A percentile compares a stretch with the other conserved stretches of the same genome.
Evolutionary conservation across 2,329 filamentous ascomycete species (phyloP).

Genomic region (Trichoderma atroviride): DNA sequence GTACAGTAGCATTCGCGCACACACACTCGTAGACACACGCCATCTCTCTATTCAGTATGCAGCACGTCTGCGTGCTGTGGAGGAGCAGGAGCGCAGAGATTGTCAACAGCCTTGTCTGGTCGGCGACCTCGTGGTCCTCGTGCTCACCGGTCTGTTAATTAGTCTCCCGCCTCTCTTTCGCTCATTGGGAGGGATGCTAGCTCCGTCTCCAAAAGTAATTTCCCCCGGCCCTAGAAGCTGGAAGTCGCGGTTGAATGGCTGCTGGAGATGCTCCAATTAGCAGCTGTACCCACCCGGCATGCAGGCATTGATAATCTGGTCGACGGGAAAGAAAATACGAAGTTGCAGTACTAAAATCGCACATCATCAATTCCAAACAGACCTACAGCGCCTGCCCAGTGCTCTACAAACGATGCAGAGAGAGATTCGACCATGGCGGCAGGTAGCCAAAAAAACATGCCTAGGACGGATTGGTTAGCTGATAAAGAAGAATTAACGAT

Average conservation of each 20-base stretch:
- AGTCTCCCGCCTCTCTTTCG: neutral
- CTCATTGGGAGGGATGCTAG: neutral
- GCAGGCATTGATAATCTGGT: constrained; percentile 7
- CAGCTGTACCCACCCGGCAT: constrained; percentile 2
- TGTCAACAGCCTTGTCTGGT: constrained; percentile 9
- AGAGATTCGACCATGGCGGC: neutral
- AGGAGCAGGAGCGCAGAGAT: neutral
- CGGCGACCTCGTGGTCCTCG: constrained; percentile 14
- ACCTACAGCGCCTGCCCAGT: neutral
- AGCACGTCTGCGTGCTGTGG: neutral
- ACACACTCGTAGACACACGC: neutral
- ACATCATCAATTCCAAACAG: neutral
- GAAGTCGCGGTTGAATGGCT: constrained; percentile 5
- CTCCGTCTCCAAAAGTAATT: constrained; percentile 6
- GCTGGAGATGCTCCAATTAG: constrained; percentile 7
- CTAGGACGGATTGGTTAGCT: neutral
- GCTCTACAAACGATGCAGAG: neutral
- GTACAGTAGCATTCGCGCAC: neutral
- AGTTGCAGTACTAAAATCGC: constrained; percentile 17
- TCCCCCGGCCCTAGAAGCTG: neutral
- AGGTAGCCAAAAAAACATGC: neutral
- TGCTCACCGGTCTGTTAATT: constrained; percentile 7
- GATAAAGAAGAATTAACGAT: neutral
- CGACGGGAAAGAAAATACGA: neutral
- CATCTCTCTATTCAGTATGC: neutral